Evolutionary conservation across 495 filamentous ascomycete species (phyloP), one percentile per base, ranked within the genome.

Genomic region (Chaetomium cochliodes): DNA sequence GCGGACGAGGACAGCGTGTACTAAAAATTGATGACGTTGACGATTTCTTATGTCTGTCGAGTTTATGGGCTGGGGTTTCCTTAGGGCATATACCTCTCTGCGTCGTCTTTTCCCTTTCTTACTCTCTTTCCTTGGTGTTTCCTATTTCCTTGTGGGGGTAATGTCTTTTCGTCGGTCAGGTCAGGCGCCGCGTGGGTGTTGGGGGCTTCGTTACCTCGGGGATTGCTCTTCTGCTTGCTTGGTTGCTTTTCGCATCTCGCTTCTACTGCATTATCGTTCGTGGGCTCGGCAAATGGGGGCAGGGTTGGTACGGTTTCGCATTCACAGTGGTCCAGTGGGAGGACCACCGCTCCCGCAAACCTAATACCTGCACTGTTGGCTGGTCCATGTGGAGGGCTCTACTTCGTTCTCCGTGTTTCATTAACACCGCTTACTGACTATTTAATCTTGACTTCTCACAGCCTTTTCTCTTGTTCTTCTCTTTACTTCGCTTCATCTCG

Each of bases 1-100:
- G 82, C 79, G 47, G 83, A 86, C 65, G 82, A 85, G 72, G 83
- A 85, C 71, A 85, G 82, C 78, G 80, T 85, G 78, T 86, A 85
- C 67, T 85, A 84, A 74, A 30, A 71, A 69, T 65, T 73, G 62
- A 75, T 70, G 62, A 81, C 66, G 67, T 69, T 68, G 74, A 84
- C 73, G 77, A 81, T 76, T 79, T 79, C 20, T 15, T 52, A 70
- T 64, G 76, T 69, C 70, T 71, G 67, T 64, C 67, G 23, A 53
- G 50, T 56, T 37, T 65, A n/a, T n/a, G n/a, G 74, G 72, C 67
- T 69, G 72, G 72, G 70, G 72, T 77, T 75, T 76, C 73, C 70
- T 37, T 74, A 73, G 76, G 68, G 78, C 78, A 80, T 82, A 83
- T 82, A 82, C 79, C 80, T 82, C 75, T 70, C 46, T 66, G 72